phyloP scores from a whole-genome alignment of 352 stramenopile genomes.

The Thalassiosira mediterranea region DNA sequence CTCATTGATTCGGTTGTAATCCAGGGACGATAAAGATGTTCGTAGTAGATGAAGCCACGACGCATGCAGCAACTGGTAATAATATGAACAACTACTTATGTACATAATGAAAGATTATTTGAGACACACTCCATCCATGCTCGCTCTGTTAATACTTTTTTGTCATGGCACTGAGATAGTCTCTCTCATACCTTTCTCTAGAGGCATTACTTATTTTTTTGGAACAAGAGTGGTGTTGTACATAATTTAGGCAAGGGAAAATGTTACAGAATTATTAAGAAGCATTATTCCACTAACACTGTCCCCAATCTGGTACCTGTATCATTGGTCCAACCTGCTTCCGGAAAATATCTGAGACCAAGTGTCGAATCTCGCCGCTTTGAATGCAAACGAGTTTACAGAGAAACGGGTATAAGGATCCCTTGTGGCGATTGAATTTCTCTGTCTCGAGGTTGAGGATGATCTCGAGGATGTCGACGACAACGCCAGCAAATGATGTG shows the following conservation, averaged over 20 bases:
- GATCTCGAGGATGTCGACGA: slow-evolving; percentile 73
- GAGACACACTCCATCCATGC: no score
- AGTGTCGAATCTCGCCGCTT: slow-evolving; percentile 78
- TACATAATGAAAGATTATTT: no score
- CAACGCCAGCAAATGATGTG: slow-evolving; percentile 79
- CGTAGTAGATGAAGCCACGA: no score
- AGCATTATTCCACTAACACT: background rate
- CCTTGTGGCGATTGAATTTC: slow-evolving; percentile 70
- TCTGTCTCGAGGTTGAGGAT: slow-evolving; percentile 63
- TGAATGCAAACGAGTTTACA: slow-evolving; percentile 74
- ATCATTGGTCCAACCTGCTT: slow-evolving; percentile 66
- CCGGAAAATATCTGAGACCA: slow-evolving; percentile 75
- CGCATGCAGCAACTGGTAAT: no score
- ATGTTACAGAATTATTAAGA: background rate
- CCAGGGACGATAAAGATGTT: slow-evolving; percentile 10
- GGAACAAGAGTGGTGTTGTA: no score
- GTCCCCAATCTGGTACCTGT: slow-evolving; percentile 10
- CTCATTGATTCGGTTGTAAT: slow-evolving; percentile 35
- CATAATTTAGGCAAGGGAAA: background rate
- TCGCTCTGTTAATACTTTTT: no score
- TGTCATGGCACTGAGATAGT: no score
- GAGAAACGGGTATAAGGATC: slow-evolving; percentile 69
- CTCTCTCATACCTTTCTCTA: no score
- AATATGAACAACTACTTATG: no score
- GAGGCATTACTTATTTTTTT: no score